Base-by-base conservation (phyloP, 129 eudicot species). In the Lactuca saligna region DNA sequence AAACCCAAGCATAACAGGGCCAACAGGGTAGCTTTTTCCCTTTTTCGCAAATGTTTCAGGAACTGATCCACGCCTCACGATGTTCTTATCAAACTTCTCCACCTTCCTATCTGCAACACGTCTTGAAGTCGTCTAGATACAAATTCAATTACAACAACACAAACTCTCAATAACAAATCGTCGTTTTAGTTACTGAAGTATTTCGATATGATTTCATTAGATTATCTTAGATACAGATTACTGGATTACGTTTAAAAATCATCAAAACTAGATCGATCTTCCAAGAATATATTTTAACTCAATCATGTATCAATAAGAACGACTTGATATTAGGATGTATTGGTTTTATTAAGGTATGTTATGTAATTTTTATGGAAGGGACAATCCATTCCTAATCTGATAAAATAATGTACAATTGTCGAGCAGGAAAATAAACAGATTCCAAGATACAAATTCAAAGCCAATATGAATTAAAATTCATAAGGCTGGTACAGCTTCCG, bases 91-190 rank as follows among this genome's bases (percentile, higher is more conserved):
- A 63, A 94, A 94, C 69, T 44, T 90, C 61, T 87, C 81, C 8
- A 81, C 68, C 85, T 89, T 94, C 90, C 90, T 89, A 75, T 87
- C 97, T 34, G 99, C 92, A 68, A 94, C 87, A 75, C 98, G 93
- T 81, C 79, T 89, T 75, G 98, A 93, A 12, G 97, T 93, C n/a
- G 98, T 93, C 98, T 93, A 76, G 37, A 6, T 11, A 46, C 0
- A 46, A 8, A 46, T 46, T 14, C 13, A 42, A 35, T 35, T 35
- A 42, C 49, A 42, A 8, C 49, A 42, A 9, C 13, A 42, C 2
- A 42, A 42, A 42, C 49, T 42, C 3, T 12, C 3, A 42, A 9
- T 42, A 9, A 42, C 49, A 42, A 8, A 42, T 42, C 49, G 49
- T 42, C 3, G 49, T 42, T 42, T 42, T 8, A 42, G 3, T 42